phyloP scores from a whole-genome alignment of 768 basidiomycete species.

The Serendipita vermifera region DNA sequence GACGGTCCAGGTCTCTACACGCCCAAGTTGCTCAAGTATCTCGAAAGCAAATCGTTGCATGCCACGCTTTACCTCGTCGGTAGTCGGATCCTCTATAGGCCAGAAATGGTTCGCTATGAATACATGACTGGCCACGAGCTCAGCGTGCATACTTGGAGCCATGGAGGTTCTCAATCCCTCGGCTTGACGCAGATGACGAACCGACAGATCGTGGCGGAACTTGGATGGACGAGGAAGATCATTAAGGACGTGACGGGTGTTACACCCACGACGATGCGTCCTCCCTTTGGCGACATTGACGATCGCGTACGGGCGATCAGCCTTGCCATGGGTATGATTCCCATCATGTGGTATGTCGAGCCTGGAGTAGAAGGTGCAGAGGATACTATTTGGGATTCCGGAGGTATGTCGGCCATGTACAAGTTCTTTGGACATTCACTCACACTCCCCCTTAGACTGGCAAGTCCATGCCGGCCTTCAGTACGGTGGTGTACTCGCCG shows the following conservation, averaged over 20 bases:
- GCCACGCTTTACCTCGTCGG: slow-evolving; percentile 91
- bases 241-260: slow-evolving; percentile 66
- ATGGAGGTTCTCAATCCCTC: slow-evolving; percentile 34
- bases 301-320: slow-evolving; percentile 86
- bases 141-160: slow-evolving; percentile 86
- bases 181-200: slow-evolving; percentile 55
- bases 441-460: slow-evolving; percentile 66
- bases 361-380: slow-evolving; percentile 31
- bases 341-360: slow-evolving; percentile 78
- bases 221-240: slow-evolving; percentile 82
- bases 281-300: slow-evolving; percentile 77
- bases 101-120: slow-evolving; percentile 55
- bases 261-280: slow-evolving; percentile 55
- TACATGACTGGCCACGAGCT: slow-evolving; percentile 59
- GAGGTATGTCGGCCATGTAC: slow-evolving; percentile 33
- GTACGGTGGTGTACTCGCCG: slow-evolving; percentile 53
- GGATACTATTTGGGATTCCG: slow-evolving; percentile 46
- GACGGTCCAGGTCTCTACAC: slow-evolving; percentile 78
- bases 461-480: slow-evolving; percentile 67
- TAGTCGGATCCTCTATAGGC: slow-evolving; percentile 69
- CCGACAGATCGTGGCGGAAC: slow-evolving; percentile 78
- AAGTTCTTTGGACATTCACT: slow-evolving; percentile 17
- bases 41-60: slow-evolving; percentile 45
- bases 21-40: slow-evolving; percentile 59
- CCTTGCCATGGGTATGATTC: slow-evolving; percentile 80